Conservation (phyloP, 179 eudicot species). For the Gypsophila paniculata region DNA sequence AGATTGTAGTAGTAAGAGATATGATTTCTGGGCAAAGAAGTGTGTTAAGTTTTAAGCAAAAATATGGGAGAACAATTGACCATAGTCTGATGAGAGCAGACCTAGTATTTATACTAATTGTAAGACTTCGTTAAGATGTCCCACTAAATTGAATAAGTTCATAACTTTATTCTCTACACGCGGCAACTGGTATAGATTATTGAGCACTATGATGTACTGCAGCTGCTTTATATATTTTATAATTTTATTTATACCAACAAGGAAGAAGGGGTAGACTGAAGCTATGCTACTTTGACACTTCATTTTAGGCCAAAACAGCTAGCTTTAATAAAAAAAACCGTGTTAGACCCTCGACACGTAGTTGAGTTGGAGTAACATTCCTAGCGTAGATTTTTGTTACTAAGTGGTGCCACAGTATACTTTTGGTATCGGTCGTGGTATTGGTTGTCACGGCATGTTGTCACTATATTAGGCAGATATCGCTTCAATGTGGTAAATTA, state of each 20-base stretch:
- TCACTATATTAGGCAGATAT: no score
- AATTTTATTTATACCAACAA: neutral
- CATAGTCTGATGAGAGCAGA: slow-evolving; percentile 12
- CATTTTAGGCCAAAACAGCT: neutral
- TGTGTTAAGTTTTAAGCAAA: slow-evolving; percentile 13
- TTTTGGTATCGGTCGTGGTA: no score
- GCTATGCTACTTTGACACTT: slow-evolving; percentile 2
- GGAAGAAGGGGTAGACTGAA: slow-evolving; percentile 1
- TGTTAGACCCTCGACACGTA: neutral
- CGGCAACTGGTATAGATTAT: slow-evolving; percentile 29
- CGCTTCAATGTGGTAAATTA: no score
- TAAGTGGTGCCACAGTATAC: no score
- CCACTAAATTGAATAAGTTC: slow-evolving; percentile 17
- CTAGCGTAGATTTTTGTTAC: neutral
- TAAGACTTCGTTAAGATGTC: slow-evolving; percentile 15
- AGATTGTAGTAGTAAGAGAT: slow-evolving; percentile 14
- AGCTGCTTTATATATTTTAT: slow-evolving; percentile 12
- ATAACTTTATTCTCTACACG: slow-evolving; percentile 21
- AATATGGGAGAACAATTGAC: slow-evolving; percentile 18
- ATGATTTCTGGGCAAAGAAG: slow-evolving; percentile 3
- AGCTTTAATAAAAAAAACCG: neutral
- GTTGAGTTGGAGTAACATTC: neutral
- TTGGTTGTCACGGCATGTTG: no score
- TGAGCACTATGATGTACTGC: slow-evolving; percentile 13
- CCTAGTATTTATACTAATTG: slow-evolving; percentile 22